Base-by-base conservation (phyloP, 2,329 filamentous ascomycete genomes). In the Zymoseptoria brevis region DNA sequence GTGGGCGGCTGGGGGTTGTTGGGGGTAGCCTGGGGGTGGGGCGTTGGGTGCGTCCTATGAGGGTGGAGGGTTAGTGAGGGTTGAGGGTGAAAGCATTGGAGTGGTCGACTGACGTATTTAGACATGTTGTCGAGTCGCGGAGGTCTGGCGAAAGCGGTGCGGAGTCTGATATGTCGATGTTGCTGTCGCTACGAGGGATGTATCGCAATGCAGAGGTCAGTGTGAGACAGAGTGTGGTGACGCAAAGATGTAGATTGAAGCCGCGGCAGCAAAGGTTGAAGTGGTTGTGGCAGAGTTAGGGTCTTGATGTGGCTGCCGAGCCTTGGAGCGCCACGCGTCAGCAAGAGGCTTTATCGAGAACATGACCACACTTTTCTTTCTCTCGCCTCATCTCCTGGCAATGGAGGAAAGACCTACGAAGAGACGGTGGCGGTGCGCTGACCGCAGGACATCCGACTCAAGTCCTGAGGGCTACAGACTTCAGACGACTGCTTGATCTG, bases 11-110 rank as follows among this genome's bases (percentile, higher is more conserved):
- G 55, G 60, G 11, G 65, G 65, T 55, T 64, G 64, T 57, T 64
- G 62, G 5, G 67, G 61, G 62, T 68, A 68, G 58, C 57, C 57
- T 48, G 66, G 66, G 19, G 67, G 65, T 29, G 64, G 64, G 9
- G 62, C 62, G 5, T 29, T 24, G 54, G 65, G 65, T 19, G 63
- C 53, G 29, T 65, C 60, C 64, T 64, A 45, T 57, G 22, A 22
- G n/a, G 26, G 26, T 8, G 49, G 13, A 48, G 54, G 7, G 26
- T 56, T 54, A 57, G 22, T 50, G 30, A 11, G n/a, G 22, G 11
- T 29, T n/a, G 30, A 19, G n/a, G 13, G 35, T 11, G 35, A 7
- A 16, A n/a, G 35, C 11, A 16, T 16, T 16, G 35, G 35, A 13
- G 16, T 45, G 4, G n/a, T n/a, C n/a, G 30, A 48, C 56, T 9